These are phyloP conservation scores for Coleophoma eucalyptorum DNA, from an alignment of 2,329 filamentous ascomycete species.

Conservation along the genomic window DNA sequence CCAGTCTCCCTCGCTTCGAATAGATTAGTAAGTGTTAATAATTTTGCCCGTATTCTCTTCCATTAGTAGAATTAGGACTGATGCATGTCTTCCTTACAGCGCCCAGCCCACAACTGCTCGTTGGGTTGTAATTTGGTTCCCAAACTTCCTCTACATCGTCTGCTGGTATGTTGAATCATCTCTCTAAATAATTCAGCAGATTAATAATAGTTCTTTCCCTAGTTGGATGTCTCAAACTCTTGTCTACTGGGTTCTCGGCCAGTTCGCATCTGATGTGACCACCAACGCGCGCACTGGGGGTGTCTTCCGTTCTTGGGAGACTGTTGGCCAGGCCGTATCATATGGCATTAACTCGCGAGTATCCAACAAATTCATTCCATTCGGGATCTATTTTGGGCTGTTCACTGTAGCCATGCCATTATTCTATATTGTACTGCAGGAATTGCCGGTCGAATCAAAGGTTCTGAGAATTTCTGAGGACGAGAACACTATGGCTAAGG, in stretches of 20 bases:
- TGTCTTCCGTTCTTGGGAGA: neutral
- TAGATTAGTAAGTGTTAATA: neutral
- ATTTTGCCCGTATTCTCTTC: neutral
- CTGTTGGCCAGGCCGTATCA: neutral
- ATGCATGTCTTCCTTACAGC: neutral
- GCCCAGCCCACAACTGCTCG: neutral
- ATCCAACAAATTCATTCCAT: neutral
- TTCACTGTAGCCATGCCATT: neutral
- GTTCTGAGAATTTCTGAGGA: neutral
- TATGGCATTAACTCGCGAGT: neutral
- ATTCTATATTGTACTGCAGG: neutral
- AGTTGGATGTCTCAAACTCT: neutral
- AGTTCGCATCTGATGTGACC: neutral
- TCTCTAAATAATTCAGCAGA: neutral
- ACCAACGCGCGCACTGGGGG: neutral
- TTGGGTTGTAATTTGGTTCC: neutral
- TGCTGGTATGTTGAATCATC: neutral
- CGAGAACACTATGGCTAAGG: neutral
- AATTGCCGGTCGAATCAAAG: neutral
- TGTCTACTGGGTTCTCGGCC: neutral
- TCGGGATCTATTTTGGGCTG: neutral
- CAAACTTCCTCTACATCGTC: neutral
- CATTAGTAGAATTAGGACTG: neutral
- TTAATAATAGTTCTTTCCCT: neutral
- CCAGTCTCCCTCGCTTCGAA: neutral